phyloP scores from a whole-genome alignment of 208 protist genomes.

The Wallacemonas rigidus region DNA sequence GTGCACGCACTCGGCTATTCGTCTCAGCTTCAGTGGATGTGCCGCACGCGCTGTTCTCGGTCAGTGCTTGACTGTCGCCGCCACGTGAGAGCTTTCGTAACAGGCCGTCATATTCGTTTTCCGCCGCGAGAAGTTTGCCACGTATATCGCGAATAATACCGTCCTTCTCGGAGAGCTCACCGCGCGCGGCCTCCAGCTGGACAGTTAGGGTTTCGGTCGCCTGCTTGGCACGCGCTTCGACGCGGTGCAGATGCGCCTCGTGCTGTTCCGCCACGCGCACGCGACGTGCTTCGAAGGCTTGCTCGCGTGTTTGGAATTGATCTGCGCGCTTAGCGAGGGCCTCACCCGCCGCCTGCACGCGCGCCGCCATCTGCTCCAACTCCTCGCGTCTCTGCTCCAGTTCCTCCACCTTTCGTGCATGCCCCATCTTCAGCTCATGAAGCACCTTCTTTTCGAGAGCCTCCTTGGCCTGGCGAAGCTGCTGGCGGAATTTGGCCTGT shows the following conservation, averaged over 20 bases:
- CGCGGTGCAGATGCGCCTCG: slow-evolving; percentile 62
- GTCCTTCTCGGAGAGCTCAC: slow-evolving; percentile 65
- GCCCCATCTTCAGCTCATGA: slow-evolving; percentile 29
- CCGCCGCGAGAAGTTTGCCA: slow-evolving; percentile 39
- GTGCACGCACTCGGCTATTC: slow-evolving; percentile 3
- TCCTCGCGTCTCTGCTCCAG: slow-evolving; percentile 60
- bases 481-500: slow-evolving; percentile 64
- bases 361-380: slow-evolving; percentile 65
- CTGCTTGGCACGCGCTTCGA: slow-evolving; percentile 61
- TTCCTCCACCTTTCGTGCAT: slow-evolving; percentile 43
- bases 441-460: slow-evolving; percentile 49
- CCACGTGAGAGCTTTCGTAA: slow-evolving; percentile 35
- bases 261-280: slow-evolving; percentile 81
- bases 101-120: slow-evolving; percentile 79
- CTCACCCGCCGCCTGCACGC: slow-evolving; percentile 57
- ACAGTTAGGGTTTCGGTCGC: slow-evolving; percentile 53
- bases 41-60: no score
- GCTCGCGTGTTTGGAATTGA: slow-evolving; percentile 80
- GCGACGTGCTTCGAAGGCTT: slow-evolving; percentile 64
- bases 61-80: slow-evolving; percentile 17
- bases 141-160: slow-evolving; percentile 39
- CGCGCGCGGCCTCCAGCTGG: slow-evolving; percentile 45
- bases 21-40: no score
- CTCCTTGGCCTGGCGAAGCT: slow-evolving; percentile 69
- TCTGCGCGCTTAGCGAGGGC: slow-evolving; percentile 51